Base-by-base conservation (phyloP, 2,329 filamentous ascomycete species). In the Madurella fahalii region DNA sequence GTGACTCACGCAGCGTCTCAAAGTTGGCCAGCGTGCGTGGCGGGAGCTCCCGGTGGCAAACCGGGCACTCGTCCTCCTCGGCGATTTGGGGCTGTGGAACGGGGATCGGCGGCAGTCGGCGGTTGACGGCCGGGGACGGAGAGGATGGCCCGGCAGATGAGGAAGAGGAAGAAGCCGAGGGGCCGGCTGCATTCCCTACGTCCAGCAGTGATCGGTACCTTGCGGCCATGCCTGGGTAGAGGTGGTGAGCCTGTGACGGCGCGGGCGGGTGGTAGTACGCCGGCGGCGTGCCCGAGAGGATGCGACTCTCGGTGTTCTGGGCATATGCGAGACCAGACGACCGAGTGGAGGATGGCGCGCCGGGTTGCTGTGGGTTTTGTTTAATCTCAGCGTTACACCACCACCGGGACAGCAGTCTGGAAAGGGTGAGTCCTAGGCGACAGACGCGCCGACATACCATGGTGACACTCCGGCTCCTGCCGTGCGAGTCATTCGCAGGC, bases 21-120 rank as follows among this genome's bases (percentile, higher is more conserved):
- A 72, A 81, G 57, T 84, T 76, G 2, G 76, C 68, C 2, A 85
- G 72, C 4, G 67, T 68, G 16, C 75, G 74, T 2, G 82, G 78
- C 0, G 88, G 87, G 3, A 91, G 76, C 69, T 90, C 86, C 39
- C 76, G 72, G 64, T 89, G 87, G 63, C 89, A 93, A 43, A 92
- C 80, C 0, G 88, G 88, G 58, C 89, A 93, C 63, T 90, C 86
- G 65, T 92, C 88, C 65, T 91, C 88, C 67, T 92, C 89, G 5
- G 77, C 75, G 63, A 81, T 77, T 53, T 79, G 81, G 1, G 73
- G 77, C 11, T 74, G 75, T 4, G 72, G 74, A 25, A 67, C 68
- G 1, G 72, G 74, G 39, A 71, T 64, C 30, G 69, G 72, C 20
- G 71, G 73, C 40, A 61, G 59, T 31, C 56, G 61, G 34, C 58